Percentiles rank a stretch among this genome's conserved stretches.
phyloP scores from a whole-genome alignment of 257 asterid genomes.

The Solanum boliviense region DNA sequence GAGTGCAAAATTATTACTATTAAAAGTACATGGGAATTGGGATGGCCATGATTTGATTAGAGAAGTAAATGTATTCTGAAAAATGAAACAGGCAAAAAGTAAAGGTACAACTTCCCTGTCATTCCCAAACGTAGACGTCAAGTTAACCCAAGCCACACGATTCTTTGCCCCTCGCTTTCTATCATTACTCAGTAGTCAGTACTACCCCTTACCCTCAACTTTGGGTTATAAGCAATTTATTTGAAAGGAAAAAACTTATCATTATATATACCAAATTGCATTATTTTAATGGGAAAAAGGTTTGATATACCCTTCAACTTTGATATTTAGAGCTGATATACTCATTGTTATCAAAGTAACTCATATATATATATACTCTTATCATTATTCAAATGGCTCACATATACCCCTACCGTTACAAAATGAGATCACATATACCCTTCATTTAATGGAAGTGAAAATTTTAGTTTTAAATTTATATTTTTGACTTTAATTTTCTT shows the following conservation, averaged over 20 bases:
- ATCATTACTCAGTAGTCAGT: not conserved
- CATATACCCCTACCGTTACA: no score
- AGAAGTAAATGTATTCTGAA: not conserved
- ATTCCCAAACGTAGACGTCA: not conserved
- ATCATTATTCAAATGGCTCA: no score
- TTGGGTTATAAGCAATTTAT: not conserved
- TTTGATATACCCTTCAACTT: no score
- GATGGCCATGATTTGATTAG: not conserved
- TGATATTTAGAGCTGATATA: rapidly evolving
- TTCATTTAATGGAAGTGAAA: no score
- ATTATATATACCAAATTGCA: not conserved
- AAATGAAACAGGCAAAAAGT: not conserved
- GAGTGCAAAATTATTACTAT: not conserved
- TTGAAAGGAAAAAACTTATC: not conserved
- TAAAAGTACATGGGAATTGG: not conserved
- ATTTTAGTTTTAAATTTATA: no score
- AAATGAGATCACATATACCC: no score
- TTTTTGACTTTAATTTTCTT: no score
- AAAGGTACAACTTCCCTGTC: not conserved
- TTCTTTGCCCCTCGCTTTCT: not conserved
- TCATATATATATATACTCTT: no score
- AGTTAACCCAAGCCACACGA: not conserved
- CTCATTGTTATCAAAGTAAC: rapidly evolving
- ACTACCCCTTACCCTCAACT: not conserved
- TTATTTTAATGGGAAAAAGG: no score